These are phyloP conservation scores for Coniferiporia sulphurascens DNA, from an alignment of 1,284 basidiomycete species.

Conservation along the genomic window DNA sequence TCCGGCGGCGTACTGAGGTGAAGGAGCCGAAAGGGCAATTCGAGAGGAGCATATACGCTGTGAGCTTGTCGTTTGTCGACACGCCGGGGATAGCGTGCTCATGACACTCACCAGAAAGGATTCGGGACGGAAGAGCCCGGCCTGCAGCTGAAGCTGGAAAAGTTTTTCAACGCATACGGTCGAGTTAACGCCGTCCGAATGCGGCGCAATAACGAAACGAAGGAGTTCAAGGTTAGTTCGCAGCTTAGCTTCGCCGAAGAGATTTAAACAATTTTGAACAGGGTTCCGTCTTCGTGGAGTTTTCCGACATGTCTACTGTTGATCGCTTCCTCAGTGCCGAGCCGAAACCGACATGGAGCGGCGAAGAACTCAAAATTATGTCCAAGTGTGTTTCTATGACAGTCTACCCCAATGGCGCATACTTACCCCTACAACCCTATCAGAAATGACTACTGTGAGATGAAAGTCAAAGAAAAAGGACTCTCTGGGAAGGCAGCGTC, in stretches of 20 bases:
- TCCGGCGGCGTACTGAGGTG: constrained; percentile 69
- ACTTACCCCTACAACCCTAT: no score
- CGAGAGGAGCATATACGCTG: constrained; percentile 79
- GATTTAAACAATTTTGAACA: constrained; percentile 28
- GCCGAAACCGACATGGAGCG: constrained; percentile 75
- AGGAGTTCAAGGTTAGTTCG: constrained; percentile 73
- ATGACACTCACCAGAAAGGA: constrained; percentile 63
- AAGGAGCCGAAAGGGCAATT: constrained; percentile 72
- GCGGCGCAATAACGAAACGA: constrained; percentile 67
- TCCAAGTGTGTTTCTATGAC: constrained; percentile 57
- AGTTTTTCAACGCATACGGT: constrained; percentile 83
- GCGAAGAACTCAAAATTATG: constrained; percentile 78
- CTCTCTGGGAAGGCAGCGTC: constrained; percentile 62
- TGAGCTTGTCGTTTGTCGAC: constrained; percentile 38
- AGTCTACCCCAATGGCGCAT: no score
- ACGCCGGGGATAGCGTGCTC: neutral
- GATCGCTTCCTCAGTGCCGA: constrained; percentile 77
- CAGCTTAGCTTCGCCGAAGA: neutral
- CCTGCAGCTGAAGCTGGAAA: constrained; percentile 76
- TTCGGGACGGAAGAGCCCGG: constrained; percentile 74
- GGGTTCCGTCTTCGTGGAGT: constrained; percentile 94
- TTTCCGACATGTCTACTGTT: constrained; percentile 66
- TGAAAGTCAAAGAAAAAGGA: constrained; percentile 98
- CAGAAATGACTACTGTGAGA: constrained; percentile 87
- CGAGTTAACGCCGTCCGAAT: constrained; percentile 83